Percentiles rank a stretch among this genome's conserved stretches.
Conservation (phyloP, 805 yeast genomes). For the Candida maesae region DNA sequence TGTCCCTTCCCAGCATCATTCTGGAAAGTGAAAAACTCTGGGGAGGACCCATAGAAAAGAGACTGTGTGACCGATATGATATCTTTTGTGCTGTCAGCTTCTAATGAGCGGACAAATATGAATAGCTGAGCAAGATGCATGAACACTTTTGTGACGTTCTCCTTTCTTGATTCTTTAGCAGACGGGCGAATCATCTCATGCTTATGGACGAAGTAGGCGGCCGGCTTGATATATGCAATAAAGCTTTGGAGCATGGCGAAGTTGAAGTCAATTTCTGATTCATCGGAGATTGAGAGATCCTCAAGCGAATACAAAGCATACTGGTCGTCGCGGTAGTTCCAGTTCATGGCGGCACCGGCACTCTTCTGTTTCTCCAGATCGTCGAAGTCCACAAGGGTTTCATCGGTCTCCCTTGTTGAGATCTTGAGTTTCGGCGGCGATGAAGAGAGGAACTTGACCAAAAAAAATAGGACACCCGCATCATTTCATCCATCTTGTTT, state of each 20-base stretch:
- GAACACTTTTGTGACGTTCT: conserved; percentile 16
- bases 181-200: conserved; percentile 11
- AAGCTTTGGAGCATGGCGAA: conserved; percentile 11
- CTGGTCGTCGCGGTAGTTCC: conserved; percentile 3
- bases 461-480: conserved; percentile 12
- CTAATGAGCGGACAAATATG: conserved; percentile 11
- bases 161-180: conserved; percentile 9
- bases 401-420: neutral
- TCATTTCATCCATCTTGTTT: conserved; percentile 17
- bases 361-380: neutral
- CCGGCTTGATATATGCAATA: conserved; percentile 18
- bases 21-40: conserved; percentile 4
- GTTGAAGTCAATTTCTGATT: conserved; percentile 18
- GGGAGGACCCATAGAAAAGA: conserved; percentile 10
- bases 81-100: conserved; percentile 4
- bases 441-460: conserved; percentile 13
- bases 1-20: neutral
- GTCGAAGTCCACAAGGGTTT: neutral
- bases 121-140: conserved; percentile 17
- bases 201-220: conserved; percentile 17
- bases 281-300: conserved; percentile 13
- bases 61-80: conserved; percentile 2
- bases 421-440: conserved; percentile 13
- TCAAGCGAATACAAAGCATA: conserved; percentile 12
- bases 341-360: neutral